Evolutionary conservation across 2,329 filamentous ascomycete genomes (phyloP).

Genomic region (Coleophoma cylindrospora): DNA sequence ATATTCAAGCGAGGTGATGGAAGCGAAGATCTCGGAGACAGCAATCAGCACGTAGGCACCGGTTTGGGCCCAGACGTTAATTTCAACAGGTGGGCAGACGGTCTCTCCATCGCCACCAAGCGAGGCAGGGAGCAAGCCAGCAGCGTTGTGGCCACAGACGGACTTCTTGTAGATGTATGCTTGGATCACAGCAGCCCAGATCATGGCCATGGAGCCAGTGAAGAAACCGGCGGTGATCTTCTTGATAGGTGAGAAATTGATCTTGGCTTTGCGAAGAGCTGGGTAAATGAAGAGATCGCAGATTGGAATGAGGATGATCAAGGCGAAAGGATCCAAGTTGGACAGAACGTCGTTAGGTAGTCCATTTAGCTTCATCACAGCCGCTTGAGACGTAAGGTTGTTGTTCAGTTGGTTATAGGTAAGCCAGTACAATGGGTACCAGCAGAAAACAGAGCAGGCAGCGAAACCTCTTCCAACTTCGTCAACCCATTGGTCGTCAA

Average conservation of each 20-base stretch:
- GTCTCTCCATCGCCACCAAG: slow-evolving; percentile 38
- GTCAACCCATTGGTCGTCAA: slow-evolving; percentile 79
- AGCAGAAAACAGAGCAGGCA: slow-evolving; percentile 64
- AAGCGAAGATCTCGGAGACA: slow-evolving; percentile 52
- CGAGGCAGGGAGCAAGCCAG: slow-evolving; percentile 27
- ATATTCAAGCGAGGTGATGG: slow-evolving; percentile 64
- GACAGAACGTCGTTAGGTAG: slow-evolving; percentile 74
- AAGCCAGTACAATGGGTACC: slow-evolving; percentile 48
- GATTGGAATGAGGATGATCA: slow-evolving; percentile 71
- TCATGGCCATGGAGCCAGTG: slow-evolving; percentile 57
- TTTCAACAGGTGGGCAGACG: slow-evolving; percentile 40
- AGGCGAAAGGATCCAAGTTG: slow-evolving; percentile 70
- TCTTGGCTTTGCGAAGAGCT: slow-evolving; percentile 52
- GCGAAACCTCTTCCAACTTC: slow-evolving; percentile 66
- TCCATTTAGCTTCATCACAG: slow-evolving; percentile 61
- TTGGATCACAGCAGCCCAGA: slow-evolving; percentile 51
- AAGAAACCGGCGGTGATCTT: slow-evolving; percentile 69
- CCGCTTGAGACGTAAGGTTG: slow-evolving; percentile 59
- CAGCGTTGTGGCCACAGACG: slow-evolving; percentile 53
- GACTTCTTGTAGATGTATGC: slow-evolving; percentile 60
- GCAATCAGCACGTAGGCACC: slow-evolving; percentile 42
- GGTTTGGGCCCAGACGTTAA: slow-evolving; percentile 60
- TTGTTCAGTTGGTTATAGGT: slow-evolving; percentile 56
- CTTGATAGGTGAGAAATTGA: slow-evolving; percentile 71
- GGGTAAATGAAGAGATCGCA: slow-evolving; percentile 69